Conservation (phyloP, 768 basidiomycete species). For the Thelephora aurantiotincta region DNA sequence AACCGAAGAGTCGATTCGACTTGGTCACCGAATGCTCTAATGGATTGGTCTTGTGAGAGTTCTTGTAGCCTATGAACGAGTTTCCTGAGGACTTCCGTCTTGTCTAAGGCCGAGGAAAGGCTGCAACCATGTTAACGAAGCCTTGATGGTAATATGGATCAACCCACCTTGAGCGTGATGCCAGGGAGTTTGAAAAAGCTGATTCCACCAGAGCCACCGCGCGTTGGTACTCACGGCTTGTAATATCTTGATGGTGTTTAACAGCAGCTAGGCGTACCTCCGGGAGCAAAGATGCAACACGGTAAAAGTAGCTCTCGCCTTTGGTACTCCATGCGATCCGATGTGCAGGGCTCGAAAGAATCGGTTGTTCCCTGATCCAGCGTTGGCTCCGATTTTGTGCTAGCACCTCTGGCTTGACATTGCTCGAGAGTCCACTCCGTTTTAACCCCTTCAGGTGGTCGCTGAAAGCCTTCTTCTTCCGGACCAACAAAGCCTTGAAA, state of each 20-base stretch:
- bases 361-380: constrained; percentile 57
- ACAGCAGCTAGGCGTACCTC: constrained; percentile 45
- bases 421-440: constrained; percentile 57
- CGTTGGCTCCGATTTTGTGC: constrained; percentile 34
- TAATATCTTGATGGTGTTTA: constrained; percentile 68
- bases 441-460: constrained; percentile 86
- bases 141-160: constrained; percentile 5
- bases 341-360: constrained; percentile 14
- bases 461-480: constrained; percentile 84
- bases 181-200: constrained; percentile 52
- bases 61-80: constrained; percentile 18
- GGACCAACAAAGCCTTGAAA: constrained; percentile 56
- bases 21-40: not conserved
- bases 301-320: constrained; percentile 35
- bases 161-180: constrained; percentile 48
- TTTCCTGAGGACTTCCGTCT: constrained; percentile 14
- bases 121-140: constrained; percentile 11
- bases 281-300: constrained; percentile 52
- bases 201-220: constrained; percentile 71
- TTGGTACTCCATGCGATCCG: not conserved
- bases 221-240: constrained; percentile 77
- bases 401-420: constrained; percentile 57
- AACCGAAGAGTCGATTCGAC: not conserved
- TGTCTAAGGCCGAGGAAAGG: constrained; percentile 15
- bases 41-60: constrained; percentile 10